phyloP scores from a whole-genome alignment of 2,329 filamentous ascomycete species.

The Fusarium foetens region DNA sequence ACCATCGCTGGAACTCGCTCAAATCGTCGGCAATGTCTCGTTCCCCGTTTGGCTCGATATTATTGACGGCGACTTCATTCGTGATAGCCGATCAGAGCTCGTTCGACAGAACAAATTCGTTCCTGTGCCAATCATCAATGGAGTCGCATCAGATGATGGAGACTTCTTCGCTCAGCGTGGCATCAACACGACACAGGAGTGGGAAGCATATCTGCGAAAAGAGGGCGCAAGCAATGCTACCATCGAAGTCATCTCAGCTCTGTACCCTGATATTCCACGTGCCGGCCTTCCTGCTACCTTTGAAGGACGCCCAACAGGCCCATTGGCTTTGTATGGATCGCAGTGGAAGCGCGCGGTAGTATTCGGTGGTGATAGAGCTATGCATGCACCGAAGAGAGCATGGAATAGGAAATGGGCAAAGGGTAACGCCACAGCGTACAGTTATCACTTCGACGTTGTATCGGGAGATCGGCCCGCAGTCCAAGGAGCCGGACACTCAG shows the following conservation, averaged over 20 bases:
- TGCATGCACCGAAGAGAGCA: conserved; percentile 23
- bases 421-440: conserved; percentile 7
- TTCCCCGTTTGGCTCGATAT: conserved; percentile 32
- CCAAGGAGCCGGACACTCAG: conserved; percentile 24
- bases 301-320: background rate
- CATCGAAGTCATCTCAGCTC: conserved; percentile 1
- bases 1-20: conserved; percentile 15
- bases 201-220: conserved; percentile 14
- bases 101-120: conserved; percentile 19
- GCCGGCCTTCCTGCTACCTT: conserved; percentile 13
- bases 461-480: conserved; percentile 12
- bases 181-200: conserved; percentile 21
- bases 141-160: conserved; percentile 7
- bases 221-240: conserved; percentile 17
- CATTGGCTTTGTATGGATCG: conserved; percentile 2
- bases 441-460: conserved; percentile 28
- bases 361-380: conserved; percentile 23
- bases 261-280: conserved; percentile 25
- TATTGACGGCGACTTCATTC: conserved; percentile 21
- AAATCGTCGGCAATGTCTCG: conserved; percentile 12
- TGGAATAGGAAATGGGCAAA: conserved; percentile 23
- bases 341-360: conserved; percentile 31
- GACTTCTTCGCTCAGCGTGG: conserved; percentile 25
- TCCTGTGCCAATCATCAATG: conserved; percentile 14
- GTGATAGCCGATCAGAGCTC: conserved; percentile 13